Evolutionary conservation across 129 eudicot genomes (phyloP).

Genomic region (Helianthus tuberosus): DNA sequence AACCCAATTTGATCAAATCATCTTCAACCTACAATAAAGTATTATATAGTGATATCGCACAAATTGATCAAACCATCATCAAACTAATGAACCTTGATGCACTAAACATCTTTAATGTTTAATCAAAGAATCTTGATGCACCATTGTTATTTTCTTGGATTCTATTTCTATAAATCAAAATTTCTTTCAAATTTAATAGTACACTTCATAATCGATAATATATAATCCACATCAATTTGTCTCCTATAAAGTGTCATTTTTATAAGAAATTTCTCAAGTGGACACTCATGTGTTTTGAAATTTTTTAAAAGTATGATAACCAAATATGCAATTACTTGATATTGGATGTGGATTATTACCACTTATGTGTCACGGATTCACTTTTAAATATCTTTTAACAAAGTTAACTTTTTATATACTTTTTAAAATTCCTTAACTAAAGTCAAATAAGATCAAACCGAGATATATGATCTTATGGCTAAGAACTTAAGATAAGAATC

Average conservation of each 20-base stretch:
- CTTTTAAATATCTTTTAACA: no score
- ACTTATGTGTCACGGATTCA: background rate
- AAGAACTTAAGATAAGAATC: background rate
- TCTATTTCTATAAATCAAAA: slow-evolving; percentile 9
- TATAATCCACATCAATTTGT: slow-evolving; percentile 15
- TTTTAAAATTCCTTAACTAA: background rate
- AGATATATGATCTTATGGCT: background rate
- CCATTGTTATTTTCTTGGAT: slow-evolving; percentile 7
- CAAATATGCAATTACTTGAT: background rate
- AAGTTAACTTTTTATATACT: background rate
- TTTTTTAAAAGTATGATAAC: background rate
- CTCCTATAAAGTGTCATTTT: background rate
- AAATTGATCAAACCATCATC: slow-evolving; percentile 8
- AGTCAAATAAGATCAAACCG: background rate
- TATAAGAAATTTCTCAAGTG: slow-evolving; percentile 1
- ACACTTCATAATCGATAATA: background rate
- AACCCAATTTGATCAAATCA: no score
- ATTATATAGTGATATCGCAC: background rate
- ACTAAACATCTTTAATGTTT: background rate
- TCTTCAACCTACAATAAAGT: no score
- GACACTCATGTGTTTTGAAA: background rate
- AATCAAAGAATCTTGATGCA: background rate
- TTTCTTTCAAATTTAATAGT: slow-evolving; percentile 5
- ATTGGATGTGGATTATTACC: background rate
- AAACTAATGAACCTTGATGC: slow-evolving; percentile 5